Percentiles rank a stretch among this genome's conserved stretches.
These are phyloP conservation scores for Fusarium illudens DNA, from an alignment of 2,329 filamentous ascomycete genomes.

Conservation along the genomic window DNA sequence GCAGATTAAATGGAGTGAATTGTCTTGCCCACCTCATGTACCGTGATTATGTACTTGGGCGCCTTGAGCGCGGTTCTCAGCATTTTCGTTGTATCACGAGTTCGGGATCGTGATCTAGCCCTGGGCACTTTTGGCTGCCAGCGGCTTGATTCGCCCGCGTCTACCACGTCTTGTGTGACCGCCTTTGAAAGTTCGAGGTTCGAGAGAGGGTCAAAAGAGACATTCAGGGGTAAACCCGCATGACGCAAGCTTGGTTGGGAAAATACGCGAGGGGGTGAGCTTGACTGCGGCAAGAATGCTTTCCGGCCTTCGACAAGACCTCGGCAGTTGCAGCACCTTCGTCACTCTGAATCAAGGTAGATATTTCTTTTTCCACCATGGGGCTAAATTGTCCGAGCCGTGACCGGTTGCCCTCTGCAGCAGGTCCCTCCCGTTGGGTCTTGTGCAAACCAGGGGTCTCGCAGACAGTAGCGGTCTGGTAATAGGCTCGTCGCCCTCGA, in stretches of 20 bases:
- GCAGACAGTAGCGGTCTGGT: conserved; percentile 1
- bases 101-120: background rate
- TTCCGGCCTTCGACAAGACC: background rate
- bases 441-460: conserved; percentile 6
- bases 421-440: background rate
- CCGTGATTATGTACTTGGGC: background rate
- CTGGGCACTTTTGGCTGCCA: background rate
- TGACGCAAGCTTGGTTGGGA: background rate
- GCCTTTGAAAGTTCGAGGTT: background rate
- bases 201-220: background rate
- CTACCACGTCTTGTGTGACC: background rate
- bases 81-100: background rate
- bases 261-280: background rate
- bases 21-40: background rate
- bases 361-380: background rate
- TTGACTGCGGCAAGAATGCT: background rate
- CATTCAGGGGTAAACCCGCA: conserved; percentile 2
- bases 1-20: background rate
- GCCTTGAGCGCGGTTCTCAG: background rate
- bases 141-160: background rate
- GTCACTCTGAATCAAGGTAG: background rate
- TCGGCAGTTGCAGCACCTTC: background rate
- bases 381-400: conserved; percentile 2
- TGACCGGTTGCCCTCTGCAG: background rate
- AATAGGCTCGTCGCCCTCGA: conserved; percentile 3